phyloP scores from a whole-genome alignment of 2,329 filamentous ascomycete genomes.

The Neonectria ditissima region DNA sequence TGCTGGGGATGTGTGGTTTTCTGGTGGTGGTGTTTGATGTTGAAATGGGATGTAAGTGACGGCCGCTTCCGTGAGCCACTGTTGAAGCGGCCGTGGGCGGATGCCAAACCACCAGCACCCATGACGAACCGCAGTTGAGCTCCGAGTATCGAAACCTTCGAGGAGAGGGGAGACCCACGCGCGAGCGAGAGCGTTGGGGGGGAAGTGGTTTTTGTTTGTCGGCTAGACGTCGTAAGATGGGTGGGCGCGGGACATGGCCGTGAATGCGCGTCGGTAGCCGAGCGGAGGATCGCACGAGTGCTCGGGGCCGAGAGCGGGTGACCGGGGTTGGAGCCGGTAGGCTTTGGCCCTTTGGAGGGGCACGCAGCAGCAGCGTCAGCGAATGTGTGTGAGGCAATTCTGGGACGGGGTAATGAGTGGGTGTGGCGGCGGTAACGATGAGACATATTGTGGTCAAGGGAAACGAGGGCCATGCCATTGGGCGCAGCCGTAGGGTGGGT shows the following conservation, averaged over 20 bases:
- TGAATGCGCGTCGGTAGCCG: slow-evolving; percentile 42
- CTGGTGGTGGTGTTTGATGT: slow-evolving; percentile 1
- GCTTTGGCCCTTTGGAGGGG: slow-evolving; percentile 24
- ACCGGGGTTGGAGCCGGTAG: slow-evolving; percentile 16
- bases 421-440: slow-evolving; percentile 31
- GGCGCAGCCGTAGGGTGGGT: slow-evolving; percentile 22
- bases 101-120: slow-evolving; percentile 13
- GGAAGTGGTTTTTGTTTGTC: slow-evolving; percentile 42
- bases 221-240: slow-evolving; percentile 36
- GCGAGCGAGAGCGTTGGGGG: slow-evolving; percentile 36
- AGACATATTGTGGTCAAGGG: slow-evolving; percentile 41
- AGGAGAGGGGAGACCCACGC: slow-evolving; percentile 30
- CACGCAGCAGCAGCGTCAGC: slow-evolving; percentile 6
- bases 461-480: slow-evolving; percentile 32
- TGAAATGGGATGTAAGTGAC: neutral
- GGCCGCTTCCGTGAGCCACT: slow-evolving; percentile 11
- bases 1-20: neutral
- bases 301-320: slow-evolving; percentile 40
- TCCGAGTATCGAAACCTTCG: slow-evolving; percentile 28
- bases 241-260: slow-evolving; percentile 31
- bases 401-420: slow-evolving; percentile 15
- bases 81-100: slow-evolving; percentile 15
- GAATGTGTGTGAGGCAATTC: slow-evolving; percentile 24
- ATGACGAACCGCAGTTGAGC: slow-evolving; percentile 18
- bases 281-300: slow-evolving; percentile 38